Evolutionary conservation across 1,139 yeast species (phyloP), one percentile per base, ranked within the genome.

Genomic region (Pichia norvegensis): DNA sequence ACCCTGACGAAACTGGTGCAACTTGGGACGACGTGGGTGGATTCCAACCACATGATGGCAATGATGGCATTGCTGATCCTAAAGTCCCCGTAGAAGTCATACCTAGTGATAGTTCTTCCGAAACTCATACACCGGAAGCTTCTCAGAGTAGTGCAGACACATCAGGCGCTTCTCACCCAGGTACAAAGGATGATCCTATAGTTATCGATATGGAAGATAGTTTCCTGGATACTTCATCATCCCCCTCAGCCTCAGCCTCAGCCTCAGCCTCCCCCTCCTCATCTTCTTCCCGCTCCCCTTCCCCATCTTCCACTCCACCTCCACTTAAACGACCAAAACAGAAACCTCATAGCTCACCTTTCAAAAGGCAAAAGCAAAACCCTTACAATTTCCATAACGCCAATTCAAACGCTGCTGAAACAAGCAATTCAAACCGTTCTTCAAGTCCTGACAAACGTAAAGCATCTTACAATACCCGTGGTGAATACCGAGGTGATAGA

Each of bases 181-280:
- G 59, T 3, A 53, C 58, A 4, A 44, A 48, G 16, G 55, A 55
- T 10, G 58, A 58, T 40, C 63, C 63, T 3, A 59, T 60, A 8
- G 47, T 57, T 2, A 42, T 58, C 8, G 48, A 44, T 27, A 14
- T 45, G 13, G 47, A 41, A 4, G 47, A 38, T 22, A 38, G 36
- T 21, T 17, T 36, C 13, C 21, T 20, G 29, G 33, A 27, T 2
- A 25, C 27, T 10, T 25, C 27, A 3, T 25, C 27, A 10, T 25
- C 27, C 13, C 11, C 27, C 2, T 25, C 27, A 9, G 9, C 27
- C 13, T 25, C 27, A 4, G 9, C 27, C 27, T 25, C n/a, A n/a
- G n/a, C 31, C 7, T 27, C 31, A 14, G 13, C 13, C 29, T 11
- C 29, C 29, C 5, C 29, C 10, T 27, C 29, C 10, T 27, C 29